phyloP scores from a whole-genome alignment of 2,329 filamentous ascomycete genomes.

The Coniochaeta sp. region DNA sequence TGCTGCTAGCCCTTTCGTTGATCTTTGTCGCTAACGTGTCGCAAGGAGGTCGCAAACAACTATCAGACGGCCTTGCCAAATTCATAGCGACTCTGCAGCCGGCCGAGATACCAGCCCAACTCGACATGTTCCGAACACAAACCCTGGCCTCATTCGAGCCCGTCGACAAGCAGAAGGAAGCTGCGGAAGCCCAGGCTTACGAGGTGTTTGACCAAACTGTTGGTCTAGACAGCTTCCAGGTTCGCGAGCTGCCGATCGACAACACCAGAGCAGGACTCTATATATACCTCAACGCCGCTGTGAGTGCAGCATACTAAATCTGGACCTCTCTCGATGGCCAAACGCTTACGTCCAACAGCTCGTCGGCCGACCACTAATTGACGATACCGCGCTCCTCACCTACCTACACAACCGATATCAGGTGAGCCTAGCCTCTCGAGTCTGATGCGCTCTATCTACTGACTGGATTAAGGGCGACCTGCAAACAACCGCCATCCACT shows the following conservation, averaged over 20 bases:
- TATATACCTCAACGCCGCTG: slow-evolving; percentile 74
- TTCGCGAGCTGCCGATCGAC: slow-evolving; percentile 59
- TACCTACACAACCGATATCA: slow-evolving; percentile 82
- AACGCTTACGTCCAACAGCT: slow-evolving; percentile 46
- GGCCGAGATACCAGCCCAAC: slow-evolving; percentile 42
- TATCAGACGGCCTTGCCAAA: slow-evolving; percentile 41
- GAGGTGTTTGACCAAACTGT: slow-evolving; percentile 51
- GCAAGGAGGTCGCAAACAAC: slow-evolving; percentile 35
- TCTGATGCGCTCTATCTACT: slow-evolving; percentile 12
- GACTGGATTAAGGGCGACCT: slow-evolving; percentile 55
- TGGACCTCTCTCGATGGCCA: neutral
- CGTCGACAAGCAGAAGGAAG: slow-evolving; percentile 40
- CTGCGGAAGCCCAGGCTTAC: slow-evolving; percentile 43
- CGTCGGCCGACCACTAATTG: slow-evolving; percentile 71
- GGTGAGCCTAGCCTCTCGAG: slow-evolving; percentile 31
- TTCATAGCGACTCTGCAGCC: slow-evolving; percentile 51
- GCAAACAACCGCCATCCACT: slow-evolving; percentile 68
- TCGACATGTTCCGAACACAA: slow-evolving; percentile 52
- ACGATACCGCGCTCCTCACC: slow-evolving; percentile 70
- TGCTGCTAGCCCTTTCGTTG: neutral
- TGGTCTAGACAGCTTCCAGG: slow-evolving; percentile 44
- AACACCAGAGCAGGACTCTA: slow-evolving; percentile 80
- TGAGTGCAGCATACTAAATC: slow-evolving; percentile 31
- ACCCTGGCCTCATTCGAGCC: slow-evolving; percentile 49
- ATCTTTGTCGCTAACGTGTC: slow-evolving; percentile 5